phyloP scores from a whole-genome alignment of 768 basidiomycete genomes.

The Agrocybe pediades region DNA sequence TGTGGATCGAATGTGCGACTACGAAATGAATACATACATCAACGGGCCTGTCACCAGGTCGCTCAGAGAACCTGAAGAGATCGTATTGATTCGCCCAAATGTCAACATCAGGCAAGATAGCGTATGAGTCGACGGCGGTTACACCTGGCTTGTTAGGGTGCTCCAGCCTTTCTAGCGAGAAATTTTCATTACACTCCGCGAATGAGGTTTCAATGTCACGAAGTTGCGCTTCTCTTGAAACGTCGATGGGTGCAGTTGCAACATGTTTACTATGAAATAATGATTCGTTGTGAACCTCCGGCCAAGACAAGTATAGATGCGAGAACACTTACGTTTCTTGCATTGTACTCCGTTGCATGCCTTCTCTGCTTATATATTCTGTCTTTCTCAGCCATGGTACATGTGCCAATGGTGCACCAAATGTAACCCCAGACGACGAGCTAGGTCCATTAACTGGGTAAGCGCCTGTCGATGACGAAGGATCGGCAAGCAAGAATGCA shows the following conservation, averaged over 20 bases:
- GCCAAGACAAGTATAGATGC: neutral
- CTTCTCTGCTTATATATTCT: slow-evolving; percentile 77
- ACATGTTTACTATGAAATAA: slow-evolving; percentile 46
- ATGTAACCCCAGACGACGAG: slow-evolving; percentile 30
- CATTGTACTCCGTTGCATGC: slow-evolving; percentile 39
- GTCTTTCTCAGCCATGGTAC: slow-evolving; percentile 94
- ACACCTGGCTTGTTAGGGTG: slow-evolving; percentile 83
- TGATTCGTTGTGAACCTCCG: neutral
- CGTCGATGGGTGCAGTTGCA: slow-evolving; percentile 55
- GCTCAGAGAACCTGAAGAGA: slow-evolving; percentile 81
- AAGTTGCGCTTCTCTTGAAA: slow-evolving; percentile 75
- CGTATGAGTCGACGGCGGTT: slow-evolving; percentile 78
- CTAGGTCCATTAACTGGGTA: slow-evolving; percentile 40
- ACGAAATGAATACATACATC: slow-evolving; percentile 50
- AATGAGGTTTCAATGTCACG: slow-evolving; percentile 82
- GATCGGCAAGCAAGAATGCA: slow-evolving; percentile 73
- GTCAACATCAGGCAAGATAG: slow-evolving; percentile 80
- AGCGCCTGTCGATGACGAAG: slow-evolving; percentile 46
- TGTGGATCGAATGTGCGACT: neutral
- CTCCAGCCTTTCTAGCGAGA: slow-evolving; percentile 57
- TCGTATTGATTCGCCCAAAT: slow-evolving; percentile 93
- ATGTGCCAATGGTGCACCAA: slow-evolving; percentile 54
- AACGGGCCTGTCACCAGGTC: slow-evolving; percentile 74
- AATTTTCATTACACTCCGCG: slow-evolving; percentile 56
- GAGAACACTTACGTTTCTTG: slow-evolving; percentile 57